Evolutionary conservation across 371 early-diverging fungal species (phyloP), one percentile per base, ranked within the genome.

Genomic region (Rozella allomycis): DNA sequence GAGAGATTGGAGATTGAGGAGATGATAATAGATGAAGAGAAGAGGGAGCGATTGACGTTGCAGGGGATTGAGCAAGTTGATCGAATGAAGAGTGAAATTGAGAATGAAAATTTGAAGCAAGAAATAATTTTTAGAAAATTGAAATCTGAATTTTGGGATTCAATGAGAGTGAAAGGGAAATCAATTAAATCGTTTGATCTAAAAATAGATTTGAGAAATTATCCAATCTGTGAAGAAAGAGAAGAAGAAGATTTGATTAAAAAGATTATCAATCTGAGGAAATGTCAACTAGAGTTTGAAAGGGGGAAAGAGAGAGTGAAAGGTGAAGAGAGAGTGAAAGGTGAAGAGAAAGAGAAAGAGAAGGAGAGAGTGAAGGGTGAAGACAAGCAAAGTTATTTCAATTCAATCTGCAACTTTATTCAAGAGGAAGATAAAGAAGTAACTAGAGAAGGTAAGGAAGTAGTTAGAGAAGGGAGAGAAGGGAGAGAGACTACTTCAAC

Each of bases 91-190:
- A n/a, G n/a, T n/a, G n/a, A n/a, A n/a, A n/a, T n/a, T n/a, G n/a
- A n/a, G n/a, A n/a, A n/a, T n/a, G n/a, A n/a, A n/a, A n/a, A n/a
- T n/a, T n/a, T n/a, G n/a, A n/a, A n/a, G n/a, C n/a, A n/a, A n/a
- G n/a, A n/a, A n/a, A n/a, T n/a, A n/a, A n/a, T n/a, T n/a, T n/a
- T n/a, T n/a, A n/a, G n/a, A n/a, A n/a, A n/a, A n/a, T n/a, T n/a
- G n/a, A n/a, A n/a, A n/a, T n/a, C n/a, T n/a, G 58, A 60, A 40
- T 58, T 50, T 33, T 65, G 66, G 66, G 66, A 65, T 35, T 54
- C 57, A 4, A 59, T 61, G 58, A 51, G 45, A 23, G 50, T 50
- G 3, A 37, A 49, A 23, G 66, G 66, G 1, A 53, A 58, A 21
- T 31, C 45, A 1, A 32, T 65, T 23, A 52, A 49, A 30, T 51